phyloP scores from a whole-genome alignment of 805 yeast genomes.

The Scheffersomyces stipitis region DNA sequence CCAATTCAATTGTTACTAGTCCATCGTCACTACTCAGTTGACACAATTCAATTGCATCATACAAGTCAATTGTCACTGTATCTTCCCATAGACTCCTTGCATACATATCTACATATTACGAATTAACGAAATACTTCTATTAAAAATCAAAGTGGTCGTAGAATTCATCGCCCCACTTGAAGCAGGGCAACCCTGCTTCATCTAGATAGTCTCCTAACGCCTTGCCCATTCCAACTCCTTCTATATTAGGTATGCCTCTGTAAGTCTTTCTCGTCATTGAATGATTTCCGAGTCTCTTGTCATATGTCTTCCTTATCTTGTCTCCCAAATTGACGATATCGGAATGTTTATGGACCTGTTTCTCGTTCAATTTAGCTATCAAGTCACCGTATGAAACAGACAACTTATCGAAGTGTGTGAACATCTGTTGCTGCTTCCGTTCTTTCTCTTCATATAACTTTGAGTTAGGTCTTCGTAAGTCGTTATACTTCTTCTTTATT shows the following conservation, averaged over 20 bases:
- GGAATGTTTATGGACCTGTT: slow-evolving; percentile 32
- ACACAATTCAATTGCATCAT: no score
- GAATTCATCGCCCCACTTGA: slow-evolving; percentile 28
- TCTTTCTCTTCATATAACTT: slow-evolving; percentile 3
- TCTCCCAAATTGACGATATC: slow-evolving; percentile 25
- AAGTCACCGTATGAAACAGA: slow-evolving; percentile 12
- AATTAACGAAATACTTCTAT: not conserved
- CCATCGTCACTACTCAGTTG: no score
- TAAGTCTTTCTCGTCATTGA: slow-evolving; percentile 6
- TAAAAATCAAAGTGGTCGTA: slow-evolving; percentile 20
- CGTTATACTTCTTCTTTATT: slow-evolving; percentile 4
- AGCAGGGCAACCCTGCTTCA: slow-evolving; percentile 19
- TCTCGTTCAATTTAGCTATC: slow-evolving; percentile 12
- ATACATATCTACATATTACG: no score
- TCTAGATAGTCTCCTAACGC: slow-evolving; percentile 33
- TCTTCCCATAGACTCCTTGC: no score
- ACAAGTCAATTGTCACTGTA: no score
- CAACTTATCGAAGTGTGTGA: slow-evolving; percentile 10
- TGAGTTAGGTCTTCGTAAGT: slow-evolving; percentile 4
- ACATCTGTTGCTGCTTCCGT: slow-evolving; percentile 10
- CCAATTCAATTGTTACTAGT: no score
- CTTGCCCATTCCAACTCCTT: slow-evolving; percentile 27
- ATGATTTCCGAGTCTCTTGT: slow-evolving; percentile 3
- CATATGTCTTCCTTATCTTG: slow-evolving; percentile 3
- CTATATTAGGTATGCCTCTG: slow-evolving; percentile 22